Base-by-base conservation (phyloP, 2,329 filamentous ascomycete genomes). In the Grosmannia clavigera region DNA sequence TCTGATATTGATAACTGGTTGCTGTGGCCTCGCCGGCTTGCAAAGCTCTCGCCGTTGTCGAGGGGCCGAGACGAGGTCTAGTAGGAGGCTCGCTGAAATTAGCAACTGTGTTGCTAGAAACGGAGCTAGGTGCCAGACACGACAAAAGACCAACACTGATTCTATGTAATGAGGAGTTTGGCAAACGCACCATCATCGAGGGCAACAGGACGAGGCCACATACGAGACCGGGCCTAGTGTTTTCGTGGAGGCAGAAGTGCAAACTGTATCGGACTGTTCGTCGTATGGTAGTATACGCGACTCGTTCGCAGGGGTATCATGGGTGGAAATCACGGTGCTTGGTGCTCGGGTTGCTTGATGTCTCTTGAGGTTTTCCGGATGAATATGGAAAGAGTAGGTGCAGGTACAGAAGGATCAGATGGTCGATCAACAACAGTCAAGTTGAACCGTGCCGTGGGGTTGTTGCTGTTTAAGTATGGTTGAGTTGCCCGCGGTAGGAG, bases 1-100 rank as follows among this genome's bases (percentile, higher is more conserved):
- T 96, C 91, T 72, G 88, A 94, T 71, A 95, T 84, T 60, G 81
- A 84, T 57, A 83, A 75, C 67, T 83, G 79, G 68, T 74, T 80
- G 62, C 72, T 73, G 71, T 83, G 81, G 65, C 81, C 81, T 68
- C 81, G 81, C 71, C 80, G 80, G 70, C 72, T 80, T 66, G 79
- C 73, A 72, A 83, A 81, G 71, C 75, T 81, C 69, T 74, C 76
- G 70, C 79, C 78, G 71, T 76, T 74, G 75, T 83, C 76, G 73
- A 76, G 78, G 72, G 77, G 76, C 70, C 78, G 77, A 72, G 79
- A 79, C 71, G 81, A 82, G 75, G 81, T 81, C 81, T 84, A 33
- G 31, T 50, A 29, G 29, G 40, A 38, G n/a, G 52, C 58, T 33
- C 59, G 55, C 50, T 9, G 54, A 51, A 7, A 43, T 55, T 38